Evolutionary conservation across 2,329 filamentous ascomycete species (phyloP), one percentile per base, ranked within the genome.

Genomic region (Sphaerulina vaccinii): DNA sequence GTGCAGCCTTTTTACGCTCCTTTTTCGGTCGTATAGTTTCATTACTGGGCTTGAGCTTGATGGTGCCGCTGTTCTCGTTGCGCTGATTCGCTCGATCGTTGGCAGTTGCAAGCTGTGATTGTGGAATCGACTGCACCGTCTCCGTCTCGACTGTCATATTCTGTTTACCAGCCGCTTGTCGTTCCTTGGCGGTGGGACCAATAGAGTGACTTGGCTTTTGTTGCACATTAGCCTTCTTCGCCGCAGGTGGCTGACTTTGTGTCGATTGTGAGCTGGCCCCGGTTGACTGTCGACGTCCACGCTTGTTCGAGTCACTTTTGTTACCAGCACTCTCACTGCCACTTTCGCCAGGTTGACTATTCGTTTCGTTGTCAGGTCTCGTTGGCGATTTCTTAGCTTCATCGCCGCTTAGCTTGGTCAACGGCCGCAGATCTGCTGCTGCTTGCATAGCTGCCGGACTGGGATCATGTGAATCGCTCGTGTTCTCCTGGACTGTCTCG

Each of bases 81-180:
- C 80, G 78, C 16, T 84, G 83, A 13, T 65, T 73, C 18, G 75
- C 73, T 54, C 82, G 75, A 55, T 85, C 83, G 38, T 76, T 75
- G 29, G 71, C 78, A 32, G 56, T 51, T 27, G 86, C 84, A 22
- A 96, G 77, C 8, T 86, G 83, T 22, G 91, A 81, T 65, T 95
- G 91, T 9, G 91, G 90, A 49, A 96, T 87, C 2, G 91, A 95
- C 37, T 84, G 87, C 32, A 99, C 93, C 0, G 91, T 95, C 71
- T 99, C 93, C 0, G 93, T 96, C 74, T 99, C 93, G 11, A 97
- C 92, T 8, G 90, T 97, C 90, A 99, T 96, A 63, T 89, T 93
- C 66, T 87, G 84, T 29, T 88, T 86, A n/a, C 84, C 85, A 67
- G 95, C 88, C 45, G 79, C 75, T 9, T 73, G 75, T 67, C 91